Percentiles rank a stretch among this genome's conserved stretches.
These are phyloP conservation scores for Alternaria gansuensis DNA, from an alignment of 2,329 filamentous ascomycete genomes.

Conservation along the genomic window DNA sequence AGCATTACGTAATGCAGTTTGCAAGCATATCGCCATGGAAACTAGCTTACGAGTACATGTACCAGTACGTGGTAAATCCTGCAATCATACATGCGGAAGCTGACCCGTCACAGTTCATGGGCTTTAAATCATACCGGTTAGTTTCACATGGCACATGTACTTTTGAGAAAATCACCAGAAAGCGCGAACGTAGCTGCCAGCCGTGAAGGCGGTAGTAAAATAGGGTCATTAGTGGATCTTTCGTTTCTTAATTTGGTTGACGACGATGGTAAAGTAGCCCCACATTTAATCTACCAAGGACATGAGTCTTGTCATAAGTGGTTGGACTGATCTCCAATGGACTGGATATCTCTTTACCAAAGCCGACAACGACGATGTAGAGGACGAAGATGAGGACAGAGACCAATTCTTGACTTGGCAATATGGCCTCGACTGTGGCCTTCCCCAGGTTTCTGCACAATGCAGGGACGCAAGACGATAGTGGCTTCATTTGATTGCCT, in stretches of 20 bases:
- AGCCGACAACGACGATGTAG: slow-evolving; percentile 1
- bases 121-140: slow-evolving; percentile 2
- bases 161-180: slow-evolving; percentile 2
- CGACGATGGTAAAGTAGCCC: background rate
- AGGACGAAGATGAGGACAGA: slow-evolving; percentile 1
- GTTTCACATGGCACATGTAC: slow-evolving; percentile 13
- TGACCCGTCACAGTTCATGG: background rate
- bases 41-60: slow-evolving; percentile 12
- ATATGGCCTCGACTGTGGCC: background rate
- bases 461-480: slow-evolving; percentile 23
- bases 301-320: slow-evolving; percentile 18
- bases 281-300: slow-evolving; percentile 5
- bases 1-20: slow-evolving; percentile 10
- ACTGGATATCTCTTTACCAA: slow-evolving; percentile 10
- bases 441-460: background rate
- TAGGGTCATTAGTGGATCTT: too few species aligned
- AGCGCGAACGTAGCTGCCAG: too few species aligned
- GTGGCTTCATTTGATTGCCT: slow-evolving; percentile 13
- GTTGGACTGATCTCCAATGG: slow-evolving; percentile 15
- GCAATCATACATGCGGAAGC: too few species aligned
- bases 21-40: slow-evolving; percentile 11
- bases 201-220: too few species aligned
- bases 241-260: too few species aligned
- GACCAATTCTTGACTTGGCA: background rate
- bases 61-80: slow-evolving; percentile 1